Percentiles rank a stretch among this genome's conserved stretches.
Evolutionary conservation across 352 stramenopile species (phyloP).

Genomic region (Pythium pectinolyticum): DNA sequence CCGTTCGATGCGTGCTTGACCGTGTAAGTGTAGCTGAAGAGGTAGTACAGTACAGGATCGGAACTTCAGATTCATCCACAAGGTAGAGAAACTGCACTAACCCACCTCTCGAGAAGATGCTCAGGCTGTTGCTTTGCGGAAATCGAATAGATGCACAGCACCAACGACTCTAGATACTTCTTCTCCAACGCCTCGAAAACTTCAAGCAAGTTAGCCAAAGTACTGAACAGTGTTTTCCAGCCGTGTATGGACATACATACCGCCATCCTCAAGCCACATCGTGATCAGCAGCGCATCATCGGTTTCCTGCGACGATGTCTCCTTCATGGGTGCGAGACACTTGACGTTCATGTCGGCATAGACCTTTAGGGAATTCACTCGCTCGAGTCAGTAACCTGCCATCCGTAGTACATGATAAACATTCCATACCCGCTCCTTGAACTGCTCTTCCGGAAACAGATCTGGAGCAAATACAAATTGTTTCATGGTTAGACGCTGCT

Average conservation of each 20-base stretch:
- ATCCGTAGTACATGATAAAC: background rate
- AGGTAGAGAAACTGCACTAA: background rate
- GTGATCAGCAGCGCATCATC: conserved; percentile 34
- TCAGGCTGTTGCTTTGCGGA: conserved; percentile 22
- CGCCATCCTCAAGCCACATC: conserved; percentile 44
- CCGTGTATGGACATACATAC: no score
- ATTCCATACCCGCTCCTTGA: conserved; percentile 30
- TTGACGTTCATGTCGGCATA: conserved; percentile 49
- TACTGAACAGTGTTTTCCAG: no score
- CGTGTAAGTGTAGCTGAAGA: conserved; percentile 41
- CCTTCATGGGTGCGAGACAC: conserved; percentile 35
- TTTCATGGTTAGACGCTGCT: background rate
- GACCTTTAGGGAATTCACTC: conserved; percentile 16
- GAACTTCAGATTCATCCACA: background rate
- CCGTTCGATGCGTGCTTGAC: conserved; percentile 28
- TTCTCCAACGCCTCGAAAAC: conserved; percentile 42
- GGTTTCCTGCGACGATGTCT: conserved; percentile 20
- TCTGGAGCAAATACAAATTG: conserved; percentile 15
- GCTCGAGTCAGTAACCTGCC: background rate
- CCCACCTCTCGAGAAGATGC: conserved; percentile 40
- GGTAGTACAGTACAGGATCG: background rate
- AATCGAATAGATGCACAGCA: conserved; percentile 40
- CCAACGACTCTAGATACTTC: conserved; percentile 38
- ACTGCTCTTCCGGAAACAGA: conserved; percentile 38
- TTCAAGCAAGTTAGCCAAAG: background rate